Conservation (phyloP, 768 basidiomycete genomes). For the Pleurotus cornucopiae region DNA sequence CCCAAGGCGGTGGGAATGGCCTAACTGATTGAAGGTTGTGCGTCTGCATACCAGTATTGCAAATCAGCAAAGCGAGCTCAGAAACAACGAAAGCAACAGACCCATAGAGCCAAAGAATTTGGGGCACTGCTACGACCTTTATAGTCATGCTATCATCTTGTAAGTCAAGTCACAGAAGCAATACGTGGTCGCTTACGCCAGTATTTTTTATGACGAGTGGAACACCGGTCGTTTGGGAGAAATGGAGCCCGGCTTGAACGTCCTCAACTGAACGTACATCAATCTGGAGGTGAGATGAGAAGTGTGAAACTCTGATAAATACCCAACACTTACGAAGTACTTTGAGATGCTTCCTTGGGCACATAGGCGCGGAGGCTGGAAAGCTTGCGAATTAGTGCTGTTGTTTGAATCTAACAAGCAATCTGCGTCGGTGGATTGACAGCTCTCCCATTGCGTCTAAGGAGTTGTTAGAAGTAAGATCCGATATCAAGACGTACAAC, state of each 20-base stretch:
- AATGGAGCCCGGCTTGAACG: conserved; percentile 38
- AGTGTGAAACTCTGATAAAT: background rate
- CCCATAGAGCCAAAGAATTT: conserved; percentile 40
- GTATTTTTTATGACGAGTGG: conserved; percentile 48
- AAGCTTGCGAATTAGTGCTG: conserved; percentile 25
- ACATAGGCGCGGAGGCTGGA: conserved; percentile 24
- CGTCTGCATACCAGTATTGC: too few species aligned
- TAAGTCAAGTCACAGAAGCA: background rate
- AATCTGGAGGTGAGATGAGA: conserved; percentile 27
- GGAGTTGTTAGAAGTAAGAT: too few species aligned
- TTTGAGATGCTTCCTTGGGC: conserved; percentile 30
- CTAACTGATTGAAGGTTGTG: conserved; percentile 35
- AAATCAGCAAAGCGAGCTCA: background rate
- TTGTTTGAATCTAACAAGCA: conserved; percentile 41
- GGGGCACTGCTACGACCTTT: conserved; percentile 43
- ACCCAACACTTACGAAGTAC: conserved; percentile 27
- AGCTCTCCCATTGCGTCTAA: conserved; percentile 50
- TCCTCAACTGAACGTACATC: conserved; percentile 36
- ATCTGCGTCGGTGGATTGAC: conserved; percentile 37
- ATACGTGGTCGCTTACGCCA: conserved; percentile 28
- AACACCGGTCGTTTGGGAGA: conserved; percentile 30
- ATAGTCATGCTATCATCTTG: conserved; percentile 37
- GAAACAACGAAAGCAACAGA: conserved; percentile 14
- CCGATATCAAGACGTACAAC: too few species aligned
- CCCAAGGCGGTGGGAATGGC: background rate